Evolutionary conservation across 2,329 filamentous ascomycete species (phyloP), one percentile per base, ranked within the genome.

Genomic region (Sporothrix luriei): DNA sequence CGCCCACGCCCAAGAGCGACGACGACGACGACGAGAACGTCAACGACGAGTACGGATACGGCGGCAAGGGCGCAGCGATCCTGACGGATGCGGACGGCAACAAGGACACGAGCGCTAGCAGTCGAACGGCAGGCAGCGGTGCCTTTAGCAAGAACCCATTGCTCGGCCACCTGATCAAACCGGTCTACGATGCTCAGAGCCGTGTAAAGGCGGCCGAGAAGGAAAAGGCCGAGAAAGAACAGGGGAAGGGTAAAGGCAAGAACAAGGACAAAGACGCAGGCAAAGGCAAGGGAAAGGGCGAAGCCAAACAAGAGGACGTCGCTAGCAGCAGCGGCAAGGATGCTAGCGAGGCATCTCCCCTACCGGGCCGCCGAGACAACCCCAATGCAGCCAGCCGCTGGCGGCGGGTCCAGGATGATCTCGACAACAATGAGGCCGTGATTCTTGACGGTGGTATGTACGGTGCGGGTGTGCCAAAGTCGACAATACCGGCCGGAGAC

Each of bases 121-220:
- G n/a, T 4, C 19, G 62, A 10, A 38, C 64, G 21, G 77, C 51
- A 7, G 76, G 74, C n/a, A 82, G 84, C 5, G 88, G 88, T 1
- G 86, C 86, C 2, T 92, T 91, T 74, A 90, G 88, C 74, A 84
- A 81, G 69, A 93, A 93, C 72, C 91, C 90, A 1, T 78, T 92
- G 40, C 79, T 92, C 19, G 73, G 14, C 86, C 84, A 84, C 0
- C 75, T 92, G 72, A 90, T 93, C 73, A 84, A 86, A 73, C 91
- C 91, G 0, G 85, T 88, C 5, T 87, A 81, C 77, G 80, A 86
- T 69, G 78, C 79, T 19, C 57, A 51, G 33, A 26, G 46, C 52
- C 59, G 64, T 19, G 61, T 48, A 6, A 85, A 85, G 73, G 72
- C 72, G 0, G 61, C 24, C 1, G 40, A 40, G n/a, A 48, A 33